Conservation (phyloP, 345 rosid species). For the Citrus mangshanensis region DNA sequence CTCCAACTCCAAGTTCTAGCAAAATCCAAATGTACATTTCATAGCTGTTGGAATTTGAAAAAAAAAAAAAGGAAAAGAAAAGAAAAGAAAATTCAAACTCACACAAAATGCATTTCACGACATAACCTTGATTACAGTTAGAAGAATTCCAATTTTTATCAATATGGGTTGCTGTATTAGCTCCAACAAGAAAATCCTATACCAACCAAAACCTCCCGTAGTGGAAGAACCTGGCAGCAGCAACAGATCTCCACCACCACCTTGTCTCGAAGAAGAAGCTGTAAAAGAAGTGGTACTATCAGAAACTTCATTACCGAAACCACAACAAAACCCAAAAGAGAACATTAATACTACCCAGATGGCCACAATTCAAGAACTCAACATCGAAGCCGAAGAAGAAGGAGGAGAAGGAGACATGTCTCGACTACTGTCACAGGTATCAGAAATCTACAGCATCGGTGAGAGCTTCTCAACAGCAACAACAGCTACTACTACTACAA, state of each 20-base stretch:
- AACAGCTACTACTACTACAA: slow-evolving; percentile 37
- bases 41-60: not conserved
- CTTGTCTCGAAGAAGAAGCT: slow-evolving; percentile 56
- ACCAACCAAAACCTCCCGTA: slow-evolving; percentile 13
- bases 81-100: not conserved
- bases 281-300: slow-evolving; percentile 70
- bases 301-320: slow-evolving; percentile 33
- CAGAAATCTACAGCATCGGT: slow-evolving; percentile 56
- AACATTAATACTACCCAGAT: slow-evolving; percentile 10
- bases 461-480: slow-evolving; percentile 45
- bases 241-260: slow-evolving; percentile 20
- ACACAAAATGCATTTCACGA: not conserved
- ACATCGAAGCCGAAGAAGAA: slow-evolving; percentile 10
- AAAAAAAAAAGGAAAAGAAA: no score
- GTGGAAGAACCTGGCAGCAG: not conserved
- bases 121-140: not conserved
- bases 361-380: slow-evolving; percentile 6
- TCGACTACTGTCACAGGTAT: slow-evolving; percentile 36
- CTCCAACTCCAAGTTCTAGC: not conserved
- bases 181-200: slow-evolving; percentile 21
- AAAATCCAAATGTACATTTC: not conserved
- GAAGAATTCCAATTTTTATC: not conserved
- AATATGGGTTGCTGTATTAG: slow-evolving; percentile 66
- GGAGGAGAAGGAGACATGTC: slow-evolving; percentile 26
- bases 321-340: not conserved